Percentiles rank a stretch among this genome's conserved stretches.
These are phyloP conservation scores for Colletotrichum chlorophyti DNA, from an alignment of 2,329 filamentous ascomycete genomes.

Conservation along the genomic window DNA sequence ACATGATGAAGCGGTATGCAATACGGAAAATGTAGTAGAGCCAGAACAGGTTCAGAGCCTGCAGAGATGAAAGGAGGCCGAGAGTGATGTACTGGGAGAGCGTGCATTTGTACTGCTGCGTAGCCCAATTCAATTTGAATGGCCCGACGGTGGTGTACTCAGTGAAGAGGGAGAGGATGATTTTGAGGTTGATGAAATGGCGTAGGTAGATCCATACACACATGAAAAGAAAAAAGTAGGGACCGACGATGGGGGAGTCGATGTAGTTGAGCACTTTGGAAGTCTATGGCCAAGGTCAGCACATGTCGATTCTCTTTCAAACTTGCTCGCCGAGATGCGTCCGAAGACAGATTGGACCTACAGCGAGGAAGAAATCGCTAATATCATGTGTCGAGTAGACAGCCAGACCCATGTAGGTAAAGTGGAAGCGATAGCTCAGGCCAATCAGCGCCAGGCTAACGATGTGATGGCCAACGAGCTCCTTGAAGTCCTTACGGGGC, in stretches of 20 bases:
- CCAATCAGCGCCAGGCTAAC: constrained; percentile 85
- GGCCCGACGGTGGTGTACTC: constrained; percentile 78
- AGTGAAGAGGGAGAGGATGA: constrained; percentile 77
- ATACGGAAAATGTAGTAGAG: constrained; percentile 79
- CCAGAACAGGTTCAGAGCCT: constrained; percentile 83
- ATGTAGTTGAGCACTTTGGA: constrained; percentile 94
- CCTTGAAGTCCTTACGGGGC: constrained; percentile 92
- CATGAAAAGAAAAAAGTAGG: constrained; percentile 87
- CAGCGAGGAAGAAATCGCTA: constrained; percentile 93
- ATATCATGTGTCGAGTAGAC: constrained; percentile 97
- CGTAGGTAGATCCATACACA: constrained; percentile 87
- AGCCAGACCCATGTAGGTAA: constrained; percentile 91
- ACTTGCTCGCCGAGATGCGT: neutral
- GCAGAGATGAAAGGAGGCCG: constrained; percentile 68
- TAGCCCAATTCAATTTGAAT: constrained; percentile 78
- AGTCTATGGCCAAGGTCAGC: constrained; percentile 58
- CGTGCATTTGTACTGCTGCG: constrained; percentile 78
- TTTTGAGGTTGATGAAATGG: constrained; percentile 82
- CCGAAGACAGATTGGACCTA: constrained; percentile 51
- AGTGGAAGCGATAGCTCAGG: constrained; percentile 93
- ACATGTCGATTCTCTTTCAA: neutral
- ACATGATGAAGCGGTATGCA: constrained; percentile 72
- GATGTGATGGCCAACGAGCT: constrained; percentile 90
- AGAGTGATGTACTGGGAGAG: constrained; percentile 74
- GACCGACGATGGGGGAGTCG: constrained; percentile 77